Base-by-base conservation (phyloP, 108 stramenopile species). In the Cafeteria roenbergensis region DNA sequence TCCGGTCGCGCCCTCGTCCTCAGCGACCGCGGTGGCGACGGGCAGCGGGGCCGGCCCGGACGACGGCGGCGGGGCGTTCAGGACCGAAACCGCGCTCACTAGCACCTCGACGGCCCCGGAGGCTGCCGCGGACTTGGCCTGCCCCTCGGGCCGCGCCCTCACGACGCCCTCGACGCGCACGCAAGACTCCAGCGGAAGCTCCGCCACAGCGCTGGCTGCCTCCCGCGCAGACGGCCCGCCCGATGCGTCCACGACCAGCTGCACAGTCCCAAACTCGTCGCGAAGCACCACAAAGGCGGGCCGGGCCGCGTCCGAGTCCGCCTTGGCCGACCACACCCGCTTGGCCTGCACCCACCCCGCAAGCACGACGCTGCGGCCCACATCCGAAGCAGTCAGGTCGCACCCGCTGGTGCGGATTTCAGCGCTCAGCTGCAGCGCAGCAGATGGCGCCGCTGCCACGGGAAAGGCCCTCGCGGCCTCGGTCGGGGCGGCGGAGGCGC, bases 281-380 rank as follows among this genome's bases (percentile, higher is more conserved):
- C 52, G 52, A 9, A 53, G 52, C 52, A 53, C 20, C n/a, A 53
- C 52, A 24, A 53, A 53, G n/a, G n/a, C n/a, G n/a, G n/a, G n/a
- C n/a, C n/a, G n/a, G n/a, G n/a, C n/a, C n/a, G n/a, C n/a, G n/a
- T n/a, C n/a, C n/a, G n/a, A n/a, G n/a, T n/a, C n/a, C n/a, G n/a
- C n/a, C n/a, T n/a, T n/a, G n/a, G n/a, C n/a, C n/a, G n/a, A n/a
- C n/a, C n/a, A n/a, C n/a, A n/a, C n/a, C n/a, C n/a, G n/a, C n/a
- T n/a, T n/a, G n/a, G n/a, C n/a, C n/a, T n/a, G n/a, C n/a, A n/a
- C n/a, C n/a, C n/a, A n/a, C n/a, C n/a, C n/a, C n/a, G n/a, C n/a
- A n/a, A n/a, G n/a, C n/a, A n/a, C n/a, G n/a, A n/a, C n/a, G n/a
- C n/a, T n/a, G n/a, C n/a, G n/a, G n/a, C n/a, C n/a, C n/a, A n/a